These are phyloP conservation scores for Galeopsis tetrahit DNA, from an alignment of 257 asterid species.

Conservation along the genomic window DNA sequence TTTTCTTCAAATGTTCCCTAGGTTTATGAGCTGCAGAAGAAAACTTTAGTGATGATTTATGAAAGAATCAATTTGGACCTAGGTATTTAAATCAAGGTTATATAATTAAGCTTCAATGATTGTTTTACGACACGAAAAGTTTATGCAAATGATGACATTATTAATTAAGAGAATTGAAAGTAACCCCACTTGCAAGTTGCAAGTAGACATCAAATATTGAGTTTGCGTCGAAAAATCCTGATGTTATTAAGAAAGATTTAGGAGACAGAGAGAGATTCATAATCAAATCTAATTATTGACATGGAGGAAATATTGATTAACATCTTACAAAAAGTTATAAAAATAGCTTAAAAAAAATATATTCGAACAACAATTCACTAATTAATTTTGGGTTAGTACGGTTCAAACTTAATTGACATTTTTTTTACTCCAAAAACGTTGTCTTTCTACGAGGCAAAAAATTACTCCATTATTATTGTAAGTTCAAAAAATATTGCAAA, in stretches of 20 bases:
- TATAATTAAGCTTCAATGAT: slow-evolving; percentile 21
- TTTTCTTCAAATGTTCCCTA: too few species aligned
- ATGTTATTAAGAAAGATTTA: neutral
- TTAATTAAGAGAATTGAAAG: neutral
- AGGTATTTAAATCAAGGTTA: neutral
- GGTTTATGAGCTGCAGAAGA: too few species aligned
- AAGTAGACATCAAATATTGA: slow-evolving; percentile 8
- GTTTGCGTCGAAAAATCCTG: neutral
- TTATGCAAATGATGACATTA: slow-evolving; percentile 22
- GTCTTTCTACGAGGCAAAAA: too few species aligned
- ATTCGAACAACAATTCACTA: too few species aligned
- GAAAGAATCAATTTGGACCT: neutral
- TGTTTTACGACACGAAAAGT: slow-evolving; percentile 27
- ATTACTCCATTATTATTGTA: too few species aligned
- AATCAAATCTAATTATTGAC: slow-evolving; percentile 34
- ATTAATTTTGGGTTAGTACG: too few species aligned
- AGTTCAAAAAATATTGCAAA: too few species aligned
- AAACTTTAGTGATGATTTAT: too few species aligned
- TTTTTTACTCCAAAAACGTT: too few species aligned
- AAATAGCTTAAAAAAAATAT: too few species aligned
- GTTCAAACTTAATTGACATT: too few species aligned
- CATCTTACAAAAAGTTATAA: too few species aligned
- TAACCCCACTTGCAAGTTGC: neutral
- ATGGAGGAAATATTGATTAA: slow-evolving; percentile 14
- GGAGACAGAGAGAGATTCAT: neutral